Evolutionary conservation across 768 basidiomycete species (phyloP).

Genomic region (Tephrocybe sp.): DNA sequence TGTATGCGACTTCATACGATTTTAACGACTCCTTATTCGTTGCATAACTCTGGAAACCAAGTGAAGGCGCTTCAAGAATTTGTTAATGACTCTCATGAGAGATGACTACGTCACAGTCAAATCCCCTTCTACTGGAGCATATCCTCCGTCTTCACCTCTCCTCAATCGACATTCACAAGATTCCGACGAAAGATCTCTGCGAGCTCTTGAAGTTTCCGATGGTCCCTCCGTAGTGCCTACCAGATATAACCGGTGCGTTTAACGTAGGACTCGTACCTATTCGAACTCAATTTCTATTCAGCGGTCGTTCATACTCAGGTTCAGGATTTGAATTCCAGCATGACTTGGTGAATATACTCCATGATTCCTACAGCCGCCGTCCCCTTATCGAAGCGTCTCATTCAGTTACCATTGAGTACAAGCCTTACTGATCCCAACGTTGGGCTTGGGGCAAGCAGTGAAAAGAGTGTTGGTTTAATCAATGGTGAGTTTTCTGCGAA

Average conservation of each 20-base stretch:
- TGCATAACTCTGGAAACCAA: not conserved
- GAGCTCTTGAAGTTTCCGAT: slow-evolving; percentile 76
- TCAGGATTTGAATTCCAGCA: slow-evolving; percentile 79
- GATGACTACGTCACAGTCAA: slow-evolving; percentile 47
- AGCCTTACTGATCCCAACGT: slow-evolving; percentile 73
- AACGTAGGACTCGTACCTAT: not conserved
- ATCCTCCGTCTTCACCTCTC: slow-evolving; percentile 35
- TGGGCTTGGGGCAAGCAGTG: slow-evolving; percentile 44
- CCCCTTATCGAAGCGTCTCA: not conserved
- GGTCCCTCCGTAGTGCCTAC: slow-evolving; percentile 43
- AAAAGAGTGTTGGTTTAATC: slow-evolving; percentile 75
- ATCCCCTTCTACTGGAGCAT: slow-evolving; percentile 37
- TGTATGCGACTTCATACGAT: too few relatives aligned
- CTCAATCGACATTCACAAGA: slow-evolving; percentile 48
- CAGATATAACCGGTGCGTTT: slow-evolving; percentile 34
- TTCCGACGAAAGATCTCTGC: slow-evolving; percentile 67
- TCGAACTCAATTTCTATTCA: slow-evolving; percentile 13
- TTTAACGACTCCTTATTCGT: not conserved
- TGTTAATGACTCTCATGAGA: slow-evolving; percentile 38
- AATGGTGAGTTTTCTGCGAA: slow-evolving; percentile 55
- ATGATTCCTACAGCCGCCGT: not conserved
- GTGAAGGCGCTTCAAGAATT: not conserved
- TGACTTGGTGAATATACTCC: slow-evolving; percentile 44
- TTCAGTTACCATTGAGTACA: slow-evolving; percentile 64
- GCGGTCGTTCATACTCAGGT: slow-evolving; percentile 65